These are phyloP conservation scores for Tardiomyces blankii DNA, from an alignment of 1,139 yeast genomes.

Conservation along the genomic window DNA sequence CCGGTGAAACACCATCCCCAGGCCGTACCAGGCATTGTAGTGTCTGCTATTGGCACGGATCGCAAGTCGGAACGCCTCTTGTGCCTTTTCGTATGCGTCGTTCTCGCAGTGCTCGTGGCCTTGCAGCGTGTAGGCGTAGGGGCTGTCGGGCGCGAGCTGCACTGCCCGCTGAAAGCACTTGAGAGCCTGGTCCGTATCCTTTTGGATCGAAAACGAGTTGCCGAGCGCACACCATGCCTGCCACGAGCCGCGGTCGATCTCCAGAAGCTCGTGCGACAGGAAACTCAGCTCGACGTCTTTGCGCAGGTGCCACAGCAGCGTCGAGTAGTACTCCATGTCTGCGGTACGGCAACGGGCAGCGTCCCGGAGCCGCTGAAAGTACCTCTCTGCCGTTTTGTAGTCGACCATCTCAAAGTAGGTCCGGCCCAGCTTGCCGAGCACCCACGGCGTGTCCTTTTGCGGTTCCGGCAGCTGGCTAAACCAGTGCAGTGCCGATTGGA, in stretches of 20 bases:
- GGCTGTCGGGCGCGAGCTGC: conserved; percentile 56
- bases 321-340: conserved; percentile 89
- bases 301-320: conserved; percentile 86
- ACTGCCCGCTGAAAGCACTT: conserved; percentile 78
- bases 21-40: conserved; percentile 91
- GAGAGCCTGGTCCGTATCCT: conserved; percentile 87
- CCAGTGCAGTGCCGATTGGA: conserved; percentile 66
- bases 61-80: conserved; percentile 73
- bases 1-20: conserved; percentile 89
- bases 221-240: conserved; percentile 93
- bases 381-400: conserved; percentile 62
- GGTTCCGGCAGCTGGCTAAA: conserved; percentile 51
- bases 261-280: conserved; percentile 72
- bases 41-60: conserved; percentile 69
- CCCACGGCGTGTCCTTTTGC: conserved; percentile 78
- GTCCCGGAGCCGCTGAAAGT: conserved; percentile 50
- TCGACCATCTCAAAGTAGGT: conserved; percentile 81
- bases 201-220: conserved; percentile 68
- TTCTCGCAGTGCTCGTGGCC: conserved; percentile 88
- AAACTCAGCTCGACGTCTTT: conserved; percentile 71
- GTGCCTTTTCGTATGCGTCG: conserved; percentile 86
- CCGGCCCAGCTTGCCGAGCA: conserved; percentile 66
- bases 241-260: conserved; percentile 52
- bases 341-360: conserved; percentile 70
- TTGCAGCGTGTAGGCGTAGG: conserved; percentile 84